Base-by-base conservation (phyloP, 768 basidiomycete genomes). In the Serpula lacrymans region DNA sequence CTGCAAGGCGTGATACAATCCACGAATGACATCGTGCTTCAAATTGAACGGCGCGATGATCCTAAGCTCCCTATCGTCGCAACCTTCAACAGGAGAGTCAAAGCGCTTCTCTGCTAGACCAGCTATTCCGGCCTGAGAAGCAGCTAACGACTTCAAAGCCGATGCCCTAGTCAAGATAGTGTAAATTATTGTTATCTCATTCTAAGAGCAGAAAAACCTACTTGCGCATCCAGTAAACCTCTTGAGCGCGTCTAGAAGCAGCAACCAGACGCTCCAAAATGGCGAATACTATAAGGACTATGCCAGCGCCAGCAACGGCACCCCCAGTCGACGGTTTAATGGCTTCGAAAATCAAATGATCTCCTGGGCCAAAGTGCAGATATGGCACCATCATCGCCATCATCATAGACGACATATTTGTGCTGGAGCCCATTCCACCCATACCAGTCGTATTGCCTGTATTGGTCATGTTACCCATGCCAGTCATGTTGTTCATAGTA, bases 281-380 rank as follows among this genome's bases (percentile, higher is more conserved):
- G 6, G 80, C 80, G 24, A 93, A 65, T 24, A 84, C 26, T 51
- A 84, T 67, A 16, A 94, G 67, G 0, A 74, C 81, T 41, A 94
- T 70, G 54, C 82, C 86, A 27, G 88, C 82, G 0, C 86, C 90
- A 16, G 76, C 77, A 25, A 89, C 75, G 0, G 84, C 81, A 16
- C 85, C 89, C 5, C 65, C 47, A 0, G 87, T 82, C 3, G 71
- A 71, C 0, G 92, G 90, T 5, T 58, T 62, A 82, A 84, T 86
- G 2, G 72, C 63, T 42, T 76, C 49, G 66, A 93, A 92, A 59
- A 77, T 65, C 9, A 90, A 70, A 37, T 68, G 64, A 47, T 88
- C 86, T 0, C 80, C 78, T 0, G 66, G 64, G 16, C 72, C 71
- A 49, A 88, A 84, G 56, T 89, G 88, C 12, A 90, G 62, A 60